Evolutionary conservation across 257 asterid genomes (phyloP).

Genomic region (Lycium ferocissimum): DNA sequence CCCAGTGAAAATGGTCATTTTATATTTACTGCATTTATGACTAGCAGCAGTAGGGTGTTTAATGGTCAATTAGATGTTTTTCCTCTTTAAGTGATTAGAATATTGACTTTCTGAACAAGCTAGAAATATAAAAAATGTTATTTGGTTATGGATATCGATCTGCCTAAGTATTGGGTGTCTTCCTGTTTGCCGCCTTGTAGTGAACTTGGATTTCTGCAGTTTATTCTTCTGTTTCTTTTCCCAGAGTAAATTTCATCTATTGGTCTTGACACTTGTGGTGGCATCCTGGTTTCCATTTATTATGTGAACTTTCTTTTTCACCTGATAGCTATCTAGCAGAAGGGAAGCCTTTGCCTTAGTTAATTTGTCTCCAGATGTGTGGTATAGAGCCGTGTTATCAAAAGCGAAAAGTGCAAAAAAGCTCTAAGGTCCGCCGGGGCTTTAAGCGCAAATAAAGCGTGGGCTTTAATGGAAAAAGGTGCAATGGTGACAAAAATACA

Average conservation of each 20-base stretch:
- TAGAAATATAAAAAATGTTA: background rate
- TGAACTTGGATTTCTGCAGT: constrained; percentile 1
- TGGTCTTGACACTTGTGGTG: constrained; percentile 13
- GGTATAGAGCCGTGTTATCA: no score
- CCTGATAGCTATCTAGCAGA: background rate
- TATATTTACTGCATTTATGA: background rate
- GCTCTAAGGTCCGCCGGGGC: no score
- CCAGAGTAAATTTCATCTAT: background rate
- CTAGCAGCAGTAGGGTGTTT: background rate
- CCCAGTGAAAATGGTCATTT: background rate
- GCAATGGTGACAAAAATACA: no score
- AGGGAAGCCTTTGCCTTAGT: constrained; percentile 19
- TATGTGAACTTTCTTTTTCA: background rate
- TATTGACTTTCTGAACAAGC: background rate
- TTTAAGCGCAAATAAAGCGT: background rate
- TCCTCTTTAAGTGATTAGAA: constrained; percentile 1
- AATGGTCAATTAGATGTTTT: background rate
- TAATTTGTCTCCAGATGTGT: background rate
- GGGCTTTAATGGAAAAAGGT: no score
- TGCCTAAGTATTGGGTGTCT: background rate
- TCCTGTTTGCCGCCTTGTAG: background rate
- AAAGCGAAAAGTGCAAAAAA: no score
- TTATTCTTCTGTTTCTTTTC: background rate
- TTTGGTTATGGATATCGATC: background rate
- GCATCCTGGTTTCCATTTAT: background rate